Conservation (phyloP, 2,329 filamentous ascomycete species). For the Moelleriella libera region DNA sequence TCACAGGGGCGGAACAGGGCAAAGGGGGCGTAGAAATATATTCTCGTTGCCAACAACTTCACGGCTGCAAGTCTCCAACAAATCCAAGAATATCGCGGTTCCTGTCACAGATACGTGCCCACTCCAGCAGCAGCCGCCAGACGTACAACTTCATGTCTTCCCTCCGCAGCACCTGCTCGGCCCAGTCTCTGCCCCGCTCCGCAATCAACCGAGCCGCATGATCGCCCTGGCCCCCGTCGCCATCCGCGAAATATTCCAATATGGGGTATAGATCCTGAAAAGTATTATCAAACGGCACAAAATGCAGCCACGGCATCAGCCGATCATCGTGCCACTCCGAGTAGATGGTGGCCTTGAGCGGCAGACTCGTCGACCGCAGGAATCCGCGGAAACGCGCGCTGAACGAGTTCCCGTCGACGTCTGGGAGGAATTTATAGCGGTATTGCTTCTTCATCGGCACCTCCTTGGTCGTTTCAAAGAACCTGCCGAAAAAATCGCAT, state of each 20-base stretch:
- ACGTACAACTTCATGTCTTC: conserved; percentile 57
- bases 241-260: conserved; percentile 50
- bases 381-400: conserved; percentile 38
- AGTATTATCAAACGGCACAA: conserved; percentile 22
- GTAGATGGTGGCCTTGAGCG: conserved; percentile 37
- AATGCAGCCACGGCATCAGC: conserved; percentile 41
- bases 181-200: conserved; percentile 44
- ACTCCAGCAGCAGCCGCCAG: conserved; percentile 45
- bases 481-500: conserved; percentile 14
- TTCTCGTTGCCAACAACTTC: no score
- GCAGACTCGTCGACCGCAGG: conserved; percentile 28
- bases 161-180: conserved; percentile 43
- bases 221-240: conserved; percentile 28
- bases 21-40: no score
- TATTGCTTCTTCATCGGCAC: conserved; percentile 14
- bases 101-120: conserved; percentile 17
- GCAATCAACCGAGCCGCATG: conserved; percentile 44
- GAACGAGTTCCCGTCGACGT: conserved; percentile 42
- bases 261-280: conserved; percentile 37
- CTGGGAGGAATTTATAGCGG: conserved; percentile 27
- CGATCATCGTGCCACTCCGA: conserved; percentile 45
- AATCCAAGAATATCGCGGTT: not conserved
- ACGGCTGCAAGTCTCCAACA: not conserved
- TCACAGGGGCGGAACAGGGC: no score
- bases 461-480: conserved; percentile 17